Percentiles rank a stretch among this genome's conserved stretches.
phyloP scores from a whole-genome alignment of 2,329 filamentous ascomycete genomes.

The Botrytis medusae region DNA sequence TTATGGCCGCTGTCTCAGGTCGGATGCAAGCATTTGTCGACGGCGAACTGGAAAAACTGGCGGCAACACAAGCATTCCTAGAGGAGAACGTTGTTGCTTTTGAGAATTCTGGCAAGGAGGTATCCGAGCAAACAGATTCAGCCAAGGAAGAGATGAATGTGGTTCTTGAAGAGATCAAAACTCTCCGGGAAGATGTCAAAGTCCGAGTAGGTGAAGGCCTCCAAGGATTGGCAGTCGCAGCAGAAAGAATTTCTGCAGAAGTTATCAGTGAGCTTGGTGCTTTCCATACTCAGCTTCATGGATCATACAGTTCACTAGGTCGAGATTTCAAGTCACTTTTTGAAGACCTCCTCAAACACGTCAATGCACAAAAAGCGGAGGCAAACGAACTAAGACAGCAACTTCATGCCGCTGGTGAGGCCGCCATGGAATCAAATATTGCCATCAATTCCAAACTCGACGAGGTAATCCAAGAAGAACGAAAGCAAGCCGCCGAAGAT shows the following conservation, averaged over 20 bases:
- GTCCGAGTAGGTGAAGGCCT: slow-evolving; percentile 80
- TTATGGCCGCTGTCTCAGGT: slow-evolving; percentile 65
- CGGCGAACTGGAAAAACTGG: slow-evolving; percentile 70
- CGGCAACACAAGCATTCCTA: slow-evolving; percentile 68
- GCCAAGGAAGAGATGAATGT: slow-evolving; percentile 85
- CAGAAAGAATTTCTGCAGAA: slow-evolving; percentile 84
- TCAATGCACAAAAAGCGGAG: slow-evolving; percentile 75
- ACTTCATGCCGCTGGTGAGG: slow-evolving; percentile 67
- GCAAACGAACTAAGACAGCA: slow-evolving; percentile 71
- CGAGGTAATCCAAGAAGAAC: slow-evolving; percentile 73
- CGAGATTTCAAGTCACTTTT: slow-evolving; percentile 85
- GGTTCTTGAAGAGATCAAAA: slow-evolving; percentile 89
- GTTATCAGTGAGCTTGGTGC: slow-evolving; percentile 80
- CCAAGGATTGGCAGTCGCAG: slow-evolving; percentile 76
- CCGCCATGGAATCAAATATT: slow-evolving; percentile 67
- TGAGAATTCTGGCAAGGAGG: slow-evolving; percentile 63
- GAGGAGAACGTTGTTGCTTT: slow-evolving; percentile 68
- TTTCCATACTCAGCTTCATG: slow-evolving; percentile 81
- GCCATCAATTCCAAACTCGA: slow-evolving; percentile 66
- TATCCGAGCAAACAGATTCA: slow-evolving; percentile 64
- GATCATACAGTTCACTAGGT: slow-evolving; percentile 79
- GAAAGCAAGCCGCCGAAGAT: slow-evolving; percentile 69
- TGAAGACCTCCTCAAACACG: slow-evolving; percentile 72
- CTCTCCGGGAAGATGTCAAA: slow-evolving; percentile 86
- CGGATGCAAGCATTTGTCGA: slow-evolving; percentile 77